Evolutionary conservation across 2,329 filamentous ascomycete species (phyloP).

Genomic region (Sporothrix brasiliensis): DNA sequence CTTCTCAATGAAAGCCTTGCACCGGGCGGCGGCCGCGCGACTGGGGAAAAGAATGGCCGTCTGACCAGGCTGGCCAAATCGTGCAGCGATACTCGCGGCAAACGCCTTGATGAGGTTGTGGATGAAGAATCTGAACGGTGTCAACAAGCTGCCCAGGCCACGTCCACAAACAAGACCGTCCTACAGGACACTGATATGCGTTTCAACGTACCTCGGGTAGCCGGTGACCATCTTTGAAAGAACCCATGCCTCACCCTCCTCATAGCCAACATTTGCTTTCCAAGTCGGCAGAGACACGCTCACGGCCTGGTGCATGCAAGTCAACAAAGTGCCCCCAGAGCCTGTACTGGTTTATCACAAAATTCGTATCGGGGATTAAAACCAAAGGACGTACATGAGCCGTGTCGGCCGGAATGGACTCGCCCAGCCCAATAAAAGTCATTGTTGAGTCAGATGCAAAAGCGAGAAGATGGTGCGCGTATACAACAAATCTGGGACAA

Average conservation of each 20-base stretch:
- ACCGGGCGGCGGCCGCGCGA: slow-evolving; percentile 67
- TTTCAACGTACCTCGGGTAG: slow-evolving; percentile 70
- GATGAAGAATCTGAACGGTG: slow-evolving; percentile 74
- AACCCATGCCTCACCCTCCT: slow-evolving; percentile 91
- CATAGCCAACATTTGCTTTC: slow-evolving; percentile 87
- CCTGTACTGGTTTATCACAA: background rate
- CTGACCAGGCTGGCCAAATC: slow-evolving; percentile 63
- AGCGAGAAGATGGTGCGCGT: background rate
- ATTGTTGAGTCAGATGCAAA: slow-evolving; percentile 23
- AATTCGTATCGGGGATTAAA: background rate
- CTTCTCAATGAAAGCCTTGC: slow-evolving; percentile 69
- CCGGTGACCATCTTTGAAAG: slow-evolving; percentile 81
- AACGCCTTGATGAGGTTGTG: slow-evolving; percentile 80
- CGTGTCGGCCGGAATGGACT: slow-evolving; percentile 76
- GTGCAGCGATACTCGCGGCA: slow-evolving; percentile 65
- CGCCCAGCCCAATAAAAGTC: slow-evolving; percentile 55
- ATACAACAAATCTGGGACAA: background rate
- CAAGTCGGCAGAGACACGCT: slow-evolving; percentile 96
- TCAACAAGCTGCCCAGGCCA: background rate
- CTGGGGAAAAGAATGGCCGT: slow-evolving; percentile 85
- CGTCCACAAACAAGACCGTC: background rate
- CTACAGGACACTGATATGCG: background rate
- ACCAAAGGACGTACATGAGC: slow-evolving; percentile 64
- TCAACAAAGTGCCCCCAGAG: background rate
- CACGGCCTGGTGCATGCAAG: slow-evolving; percentile 66